Evolutionary conservation across 495 filamentous ascomycete species (phyloP).

Genomic region (Neurospora intermedia): DNA sequence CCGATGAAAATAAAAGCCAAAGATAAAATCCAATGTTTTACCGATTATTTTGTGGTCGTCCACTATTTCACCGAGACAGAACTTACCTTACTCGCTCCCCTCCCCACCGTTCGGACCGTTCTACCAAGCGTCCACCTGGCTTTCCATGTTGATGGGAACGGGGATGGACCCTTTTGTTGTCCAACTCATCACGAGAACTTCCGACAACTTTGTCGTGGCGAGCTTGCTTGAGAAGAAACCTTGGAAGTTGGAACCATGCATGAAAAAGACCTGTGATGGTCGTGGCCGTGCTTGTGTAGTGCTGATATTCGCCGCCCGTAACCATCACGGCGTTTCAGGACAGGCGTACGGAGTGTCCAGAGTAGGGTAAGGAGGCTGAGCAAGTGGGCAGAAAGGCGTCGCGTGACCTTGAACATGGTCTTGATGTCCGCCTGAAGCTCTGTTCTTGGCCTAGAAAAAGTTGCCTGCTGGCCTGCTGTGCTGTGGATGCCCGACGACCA

Average conservation of each 20-base stretch:
- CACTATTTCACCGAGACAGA: not conserved
- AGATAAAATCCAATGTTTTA: not conserved
- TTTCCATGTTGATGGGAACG: not conserved
- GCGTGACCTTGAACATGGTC: not conserved
- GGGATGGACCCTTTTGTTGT: not conserved
- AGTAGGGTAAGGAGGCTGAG: not conserved
- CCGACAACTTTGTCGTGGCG: not conserved
- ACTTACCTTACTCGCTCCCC: not conserved
- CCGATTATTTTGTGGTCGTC: not conserved
- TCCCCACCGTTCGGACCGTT: not conserved
- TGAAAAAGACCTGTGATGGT: not conserved
- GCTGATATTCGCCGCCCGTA: not conserved
- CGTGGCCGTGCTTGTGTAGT: not conserved
- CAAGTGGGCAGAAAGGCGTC: not conserved
- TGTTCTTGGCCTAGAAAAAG: not conserved
- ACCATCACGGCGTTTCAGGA: not conserved
- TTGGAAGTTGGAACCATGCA: not conserved
- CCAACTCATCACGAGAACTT: not conserved
- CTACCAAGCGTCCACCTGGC: not conserved
- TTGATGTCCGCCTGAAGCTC: not conserved
- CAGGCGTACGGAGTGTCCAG: not conserved
- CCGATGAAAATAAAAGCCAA: not conserved
- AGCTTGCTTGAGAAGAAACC: not conserved
- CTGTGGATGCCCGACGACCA: not conserved
- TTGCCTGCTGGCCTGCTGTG: not conserved